Evolutionary conservation across 169 alveolate genomes (phyloP).

Genomic region (Eimeria brunetti): DNA sequence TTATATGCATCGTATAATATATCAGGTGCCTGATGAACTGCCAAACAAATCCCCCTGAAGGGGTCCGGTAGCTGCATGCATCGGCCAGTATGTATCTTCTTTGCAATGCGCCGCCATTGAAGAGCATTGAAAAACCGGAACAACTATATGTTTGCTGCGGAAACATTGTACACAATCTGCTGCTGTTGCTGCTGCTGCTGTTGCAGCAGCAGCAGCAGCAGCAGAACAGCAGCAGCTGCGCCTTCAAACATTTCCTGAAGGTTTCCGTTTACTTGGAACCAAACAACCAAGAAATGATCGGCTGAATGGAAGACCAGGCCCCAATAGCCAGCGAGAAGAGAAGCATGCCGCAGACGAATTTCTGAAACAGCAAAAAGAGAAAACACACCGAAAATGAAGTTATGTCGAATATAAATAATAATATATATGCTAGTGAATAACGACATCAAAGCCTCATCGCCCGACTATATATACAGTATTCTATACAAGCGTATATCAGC

Average conservation of each 20-base stretch:
- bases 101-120: background rate
- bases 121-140: background rate
- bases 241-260: background rate
- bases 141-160: background rate
- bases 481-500: too few species aligned
- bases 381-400: background rate
- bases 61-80: too few species aligned
- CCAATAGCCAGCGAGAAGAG: constrained; percentile 56
- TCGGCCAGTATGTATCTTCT: too few species aligned
- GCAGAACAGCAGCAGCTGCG: background rate
- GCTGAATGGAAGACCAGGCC: constrained; percentile 54
- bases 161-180: background rate
- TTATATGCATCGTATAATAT: too few species aligned
- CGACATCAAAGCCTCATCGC: too few species aligned
- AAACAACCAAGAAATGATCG: background rate
- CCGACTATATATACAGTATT: too few species aligned
- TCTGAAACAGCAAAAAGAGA: constrained; percentile 3
- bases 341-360: constrained; percentile 42
- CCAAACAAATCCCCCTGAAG: background rate
- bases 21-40: too few species aligned
- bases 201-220: background rate
- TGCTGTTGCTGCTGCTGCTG: background rate
- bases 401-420: background rate
- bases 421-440: too few species aligned
- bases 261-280: background rate